These are phyloP conservation scores for Ilex paraguariensis DNA, from an alignment of 305 asterid genomes.

Conservation along the genomic window DNA sequence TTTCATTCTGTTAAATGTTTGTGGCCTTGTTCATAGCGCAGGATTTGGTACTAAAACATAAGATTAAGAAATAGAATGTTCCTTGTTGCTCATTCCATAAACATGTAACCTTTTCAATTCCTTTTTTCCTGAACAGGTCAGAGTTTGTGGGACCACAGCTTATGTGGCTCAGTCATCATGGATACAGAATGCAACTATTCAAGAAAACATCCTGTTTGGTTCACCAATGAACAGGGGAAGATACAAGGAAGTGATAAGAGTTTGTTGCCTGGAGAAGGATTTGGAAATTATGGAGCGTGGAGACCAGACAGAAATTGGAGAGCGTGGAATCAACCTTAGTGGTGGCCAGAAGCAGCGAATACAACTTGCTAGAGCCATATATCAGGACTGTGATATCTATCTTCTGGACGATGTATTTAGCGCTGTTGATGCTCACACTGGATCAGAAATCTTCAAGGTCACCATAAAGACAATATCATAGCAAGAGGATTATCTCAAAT, in stretches of 20 bases:
- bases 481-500: background rate
- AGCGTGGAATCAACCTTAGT: constrained; percentile 78
- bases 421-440: constrained; percentile 95
- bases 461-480: background rate
- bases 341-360: constrained; percentile 90
- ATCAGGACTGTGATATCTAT: constrained; percentile 72
- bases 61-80: too few species aligned
- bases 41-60: too few species aligned
- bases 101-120: too few species aligned
- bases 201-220: constrained; percentile 71
- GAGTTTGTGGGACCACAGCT: constrained; percentile 61
- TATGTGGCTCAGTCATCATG: constrained; percentile 66
- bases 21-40: too few species aligned
- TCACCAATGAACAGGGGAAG: constrained; percentile 42
- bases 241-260: constrained; percentile 44
- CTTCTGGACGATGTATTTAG: constrained; percentile 79
- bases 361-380: constrained; percentile 83
- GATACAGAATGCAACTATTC: constrained; percentile 70
- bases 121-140: constrained; percentile 25
- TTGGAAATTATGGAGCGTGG: constrained; percentile 63
- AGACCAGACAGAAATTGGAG: constrained; percentile 80
- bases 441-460: constrained; percentile 78
- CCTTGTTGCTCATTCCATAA: too few species aligned
- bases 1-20: too few species aligned
- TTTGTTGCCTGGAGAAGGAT: constrained; percentile 68